A percentile compares a stretch with the other conserved stretches of the same genome.
Conservation (phyloP, 176 grass and related monocot species). For the Oryza australiensis region DNA sequence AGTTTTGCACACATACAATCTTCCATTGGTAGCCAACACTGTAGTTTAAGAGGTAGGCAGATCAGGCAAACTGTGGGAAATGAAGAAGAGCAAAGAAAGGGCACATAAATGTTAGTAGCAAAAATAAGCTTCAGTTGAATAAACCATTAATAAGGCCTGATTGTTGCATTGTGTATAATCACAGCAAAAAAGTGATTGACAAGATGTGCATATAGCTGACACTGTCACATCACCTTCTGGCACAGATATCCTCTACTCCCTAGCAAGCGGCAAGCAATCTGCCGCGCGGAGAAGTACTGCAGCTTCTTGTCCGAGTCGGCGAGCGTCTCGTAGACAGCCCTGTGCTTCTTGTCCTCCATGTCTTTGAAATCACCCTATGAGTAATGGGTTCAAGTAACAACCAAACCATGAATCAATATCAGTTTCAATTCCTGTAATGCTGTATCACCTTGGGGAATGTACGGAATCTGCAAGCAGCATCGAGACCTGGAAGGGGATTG, state of each 20-base stretch:
- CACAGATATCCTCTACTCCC: conserved; percentile 82
- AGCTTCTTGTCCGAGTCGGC: conserved; percentile 78
- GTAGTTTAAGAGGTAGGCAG: conserved; percentile 23
- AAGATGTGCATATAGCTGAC: background rate
- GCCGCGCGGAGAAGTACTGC: conserved; percentile 81
- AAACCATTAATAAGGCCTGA: background rate
- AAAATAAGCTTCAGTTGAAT: background rate
- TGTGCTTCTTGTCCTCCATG: conserved; percentile 85
- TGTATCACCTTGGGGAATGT: background rate
- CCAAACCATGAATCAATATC: background rate
- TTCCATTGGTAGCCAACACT: conserved; percentile 93
- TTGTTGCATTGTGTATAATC: background rate
- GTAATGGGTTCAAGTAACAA: conserved; percentile 11
- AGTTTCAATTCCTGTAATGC: background rate
- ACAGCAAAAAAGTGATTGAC: background rate
- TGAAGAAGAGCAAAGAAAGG: background rate
- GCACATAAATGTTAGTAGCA: conserved; percentile 1
- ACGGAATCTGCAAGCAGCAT: background rate
- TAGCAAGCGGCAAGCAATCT: conserved; percentile 84
- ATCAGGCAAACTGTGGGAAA: conserved; percentile 1
- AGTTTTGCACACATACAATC: conserved; percentile 85
- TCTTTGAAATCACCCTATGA: conserved; percentile 73
- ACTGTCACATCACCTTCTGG: conserved; percentile 56
- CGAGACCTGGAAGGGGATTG: background rate
- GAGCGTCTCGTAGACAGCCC: conserved; percentile 61